Evolutionary conservation across 2,329 filamentous ascomycete species (phyloP), one percentile per base, ranked within the genome.

Genomic region (Elsinoe necatrix): DNA sequence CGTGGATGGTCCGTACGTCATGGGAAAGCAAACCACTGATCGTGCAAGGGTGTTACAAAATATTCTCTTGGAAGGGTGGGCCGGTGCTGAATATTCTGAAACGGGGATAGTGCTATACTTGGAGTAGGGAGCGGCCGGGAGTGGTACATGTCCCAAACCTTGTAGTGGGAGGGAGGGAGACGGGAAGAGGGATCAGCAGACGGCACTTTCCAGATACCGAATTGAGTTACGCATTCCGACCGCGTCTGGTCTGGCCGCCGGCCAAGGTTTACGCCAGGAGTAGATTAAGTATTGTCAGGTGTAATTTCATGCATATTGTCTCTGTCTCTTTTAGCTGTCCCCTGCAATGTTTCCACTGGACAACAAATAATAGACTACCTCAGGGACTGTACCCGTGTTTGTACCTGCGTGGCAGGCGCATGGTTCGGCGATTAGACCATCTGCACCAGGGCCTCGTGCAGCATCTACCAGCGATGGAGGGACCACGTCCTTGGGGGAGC

Each of bases 101-200:
- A 37, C 34, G 29, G 29, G 48, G 16, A 52, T 37, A 52, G 20
- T 35, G 31, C 48, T 52, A 52, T 52, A 52, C 48, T 52, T 52
- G 48, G 48, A 39, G 31, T 9, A 7, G 5, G 34, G 34, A 37
- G 34, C 4, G 9, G 34, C 34, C 9, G 34, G 9, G 42, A 21
- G 25, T 50, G 45, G 45, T 50, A 50, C 45, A 50, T 50, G 45
- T 50, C 25, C 27, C 45, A 50, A 50, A 50, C 45, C 27, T 34
- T 50, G 45, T 21, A 35, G n/a, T 16, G 41, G n/a, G 41, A 18
- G 27, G 27, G 27, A 29, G 27, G 27, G 27, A 29, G 27, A 43
- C 5, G 18, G 8, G 4, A 43, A 43, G 41, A 16, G 41, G 14
- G 48, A 43, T n/a, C 37, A 20, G 41, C 5, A 45, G 23, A 50